Evolutionary conservation across 768 basidiomycete genomes (phyloP), one percentile per base, ranked within the genome.

Genomic region (Mycena polygramma): DNA sequence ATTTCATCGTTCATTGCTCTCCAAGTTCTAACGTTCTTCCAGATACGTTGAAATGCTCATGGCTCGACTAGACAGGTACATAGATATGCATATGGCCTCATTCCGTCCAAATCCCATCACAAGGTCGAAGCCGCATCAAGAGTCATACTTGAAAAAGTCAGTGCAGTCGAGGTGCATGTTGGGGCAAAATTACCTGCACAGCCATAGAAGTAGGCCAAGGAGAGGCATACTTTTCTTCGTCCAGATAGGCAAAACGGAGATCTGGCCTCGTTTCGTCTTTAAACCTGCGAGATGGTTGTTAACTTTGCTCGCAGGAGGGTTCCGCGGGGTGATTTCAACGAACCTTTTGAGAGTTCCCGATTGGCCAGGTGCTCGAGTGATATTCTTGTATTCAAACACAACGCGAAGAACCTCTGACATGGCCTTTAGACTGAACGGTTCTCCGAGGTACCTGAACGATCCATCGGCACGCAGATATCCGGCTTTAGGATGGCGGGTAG

Each of bases 171-270:
- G 14, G 13, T 10, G 17, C 36, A 20, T 19, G 2, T 17, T 9
- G 20, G 2, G n/a, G n/a, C 1, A 37, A n/a, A 53, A n/a, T 2
- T 77, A 89, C 88, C 82, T 89, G 81, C 43, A 94, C 75, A 35
- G 89, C 80, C 86, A 94, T 81, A 2, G 89, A 88, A 9, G 86
- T 87, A 0, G 93, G 91, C 92, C 92, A 94, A 20, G 92, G 88
- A 6, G 82, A 82, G 14, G 86, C 81, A n/a, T 81, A 63, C 74
- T 89, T 85, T 1, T 83, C 78, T 1, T 77, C 74, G 66, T 88
- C 85, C 69, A 94, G 80, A 77, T 93, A 94, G 63, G 84, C 83
- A 73, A 86, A 86, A 13, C 81, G 81, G 26, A 89, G 78, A 55
- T 88, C 85, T 7, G 84, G 88, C 52, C 86, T 81, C 46, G 83